Evolutionary conservation across 805 yeast genomes (phyloP), one percentile per base, ranked within the genome.

Genomic region (Candida ponderosae): DNA sequence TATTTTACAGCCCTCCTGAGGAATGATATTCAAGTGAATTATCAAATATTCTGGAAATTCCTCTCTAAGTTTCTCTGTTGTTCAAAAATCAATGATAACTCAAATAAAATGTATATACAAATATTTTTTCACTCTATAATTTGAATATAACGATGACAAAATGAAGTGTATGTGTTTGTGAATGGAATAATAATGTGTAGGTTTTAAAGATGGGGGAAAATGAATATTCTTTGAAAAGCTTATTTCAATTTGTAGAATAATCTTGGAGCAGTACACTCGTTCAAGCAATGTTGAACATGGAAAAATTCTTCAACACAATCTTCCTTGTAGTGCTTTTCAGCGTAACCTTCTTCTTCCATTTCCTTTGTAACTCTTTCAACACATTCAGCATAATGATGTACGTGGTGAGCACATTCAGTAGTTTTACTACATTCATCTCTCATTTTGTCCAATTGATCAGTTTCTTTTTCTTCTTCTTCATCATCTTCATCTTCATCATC

Each of bases 291-390:
- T 64, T 87, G 87, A 62, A 89, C 73, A 68, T 93, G 97, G 87
- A 90, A 90, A 65, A 84, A 90, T 68, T 90, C 98, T 68, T 90
- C 97, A 44, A 90, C 82, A 74, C 98, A 90, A 68, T 90, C 97
- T 72, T 90, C 98, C 68, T 90, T 90, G 73, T 86, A 72, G 10
- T 71, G 79, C 54, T 74, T 75, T 41, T 82, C 80, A 21, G 66
- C 96, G 61, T 90, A 89, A 51, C 70, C 95, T 50, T 75, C 82
- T 57, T 85, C 89, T 68, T 88, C 86, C 70, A 71, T 74, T 53
- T 79, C 95, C 62, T 80, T 76, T 47, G 93, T 79, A 47, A 90
- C 97, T 72, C 97, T 87, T 68, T 85, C 97, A 42, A 79, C 79
- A 75, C 98, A 90, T 66, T 89, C 96, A 45, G 83, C 79, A 67